A percentile compares a stretch with the other conserved stretches of the same genome.
Conservation (phyloP, 2,329 filamentous ascomycete species). For the Phoma herbarum region DNA sequence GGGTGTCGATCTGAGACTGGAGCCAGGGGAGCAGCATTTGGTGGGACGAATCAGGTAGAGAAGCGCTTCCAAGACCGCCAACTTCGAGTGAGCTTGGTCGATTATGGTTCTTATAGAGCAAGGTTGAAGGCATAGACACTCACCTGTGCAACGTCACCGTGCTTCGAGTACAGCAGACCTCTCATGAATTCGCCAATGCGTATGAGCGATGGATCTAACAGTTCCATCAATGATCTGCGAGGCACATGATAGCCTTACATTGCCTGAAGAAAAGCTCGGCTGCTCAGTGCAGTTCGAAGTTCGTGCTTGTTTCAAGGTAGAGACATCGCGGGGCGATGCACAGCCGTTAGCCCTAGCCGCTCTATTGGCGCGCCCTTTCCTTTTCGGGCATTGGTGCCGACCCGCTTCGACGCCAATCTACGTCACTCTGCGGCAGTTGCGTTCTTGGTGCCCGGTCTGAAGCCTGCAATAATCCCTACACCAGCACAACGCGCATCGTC, state of each 20-base stretch:
- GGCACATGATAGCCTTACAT: neutral
- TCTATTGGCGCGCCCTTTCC: constrained; percentile 2
- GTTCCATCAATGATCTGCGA: no score
- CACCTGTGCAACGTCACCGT: neutral
- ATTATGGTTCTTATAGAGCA: constrained; percentile 38
- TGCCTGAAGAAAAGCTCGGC: no score
- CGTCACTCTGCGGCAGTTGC: constrained; percentile 11
- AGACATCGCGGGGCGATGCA: neutral
- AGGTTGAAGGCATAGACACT: constrained; percentile 32
- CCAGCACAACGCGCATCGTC: constrained; percentile 5
- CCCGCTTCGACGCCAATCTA: constrained; percentile 3
- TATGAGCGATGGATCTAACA: neutral
- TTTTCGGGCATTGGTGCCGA: neutral
- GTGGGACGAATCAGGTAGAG: constrained; percentile 29
- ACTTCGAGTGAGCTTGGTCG: constrained; percentile 22
- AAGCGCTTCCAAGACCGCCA: constrained; percentile 18
- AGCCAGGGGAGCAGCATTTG: constrained; percentile 21
- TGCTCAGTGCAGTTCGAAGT: neutral
- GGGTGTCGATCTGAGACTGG: constrained; percentile 29
- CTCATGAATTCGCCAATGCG: neutral
- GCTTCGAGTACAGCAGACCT: neutral
- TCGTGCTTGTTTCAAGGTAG: constrained; percentile 1
- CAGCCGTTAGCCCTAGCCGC: constrained; percentile 9
- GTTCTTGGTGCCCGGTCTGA: constrained; percentile 7
- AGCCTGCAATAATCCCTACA: constrained; percentile 12